Base-by-base conservation (phyloP, 1,139 yeast genomes). In the Yamadazyma kanchanaburiensis region DNA sequence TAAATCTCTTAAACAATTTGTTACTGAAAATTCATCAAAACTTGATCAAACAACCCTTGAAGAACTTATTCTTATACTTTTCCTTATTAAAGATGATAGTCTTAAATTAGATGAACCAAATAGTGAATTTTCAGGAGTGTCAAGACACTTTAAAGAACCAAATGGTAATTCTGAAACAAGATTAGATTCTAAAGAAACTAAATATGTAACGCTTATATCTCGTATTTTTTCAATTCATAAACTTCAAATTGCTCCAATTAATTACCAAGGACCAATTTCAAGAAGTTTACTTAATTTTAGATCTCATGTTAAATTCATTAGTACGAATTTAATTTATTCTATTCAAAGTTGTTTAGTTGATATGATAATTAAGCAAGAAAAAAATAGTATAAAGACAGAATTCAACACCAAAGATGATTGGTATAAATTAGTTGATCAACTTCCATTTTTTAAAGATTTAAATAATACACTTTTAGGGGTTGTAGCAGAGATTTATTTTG, bases 241-340 rank as follows among this genome's bases (percentile, higher is more conserved):
- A 39, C 60, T 79, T 24, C 53, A 64, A 25, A 64, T 71, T 13
- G 76, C 78, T 15, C 80, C 83, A 4, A 69, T 74, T 21, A 77
- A 77, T 39, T 68, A 80, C 49, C 74, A 75, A 35, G 91, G 91
- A 0, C 89, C 91, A 4, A 62, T 83, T 25, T 81, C 85, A 15
- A 69, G 82, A 38, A 68, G 71, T 31, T 62, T 84, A 21, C 60
- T 82, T 33, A 67, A 74, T 25, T 84, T 82, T 51, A 73, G 91
- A 49, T 80, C 88, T 11, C 78, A 80, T 35, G 54, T 81, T 29
- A 70, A 77, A 35, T 73, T 74, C 31, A 58, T 83, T 28, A 67
- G 70, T 21, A 57, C 56, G 12, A 68, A 69, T 28, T 53, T 79
- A 26, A 70, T 77, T 34, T 78, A 78, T 42, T 57, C 80, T 10